Evolutionary conservation across 2,329 filamentous ascomycete genomes (phyloP), one percentile per base, ranked within the genome.

Genomic region (Curvularia spicifera): DNA sequence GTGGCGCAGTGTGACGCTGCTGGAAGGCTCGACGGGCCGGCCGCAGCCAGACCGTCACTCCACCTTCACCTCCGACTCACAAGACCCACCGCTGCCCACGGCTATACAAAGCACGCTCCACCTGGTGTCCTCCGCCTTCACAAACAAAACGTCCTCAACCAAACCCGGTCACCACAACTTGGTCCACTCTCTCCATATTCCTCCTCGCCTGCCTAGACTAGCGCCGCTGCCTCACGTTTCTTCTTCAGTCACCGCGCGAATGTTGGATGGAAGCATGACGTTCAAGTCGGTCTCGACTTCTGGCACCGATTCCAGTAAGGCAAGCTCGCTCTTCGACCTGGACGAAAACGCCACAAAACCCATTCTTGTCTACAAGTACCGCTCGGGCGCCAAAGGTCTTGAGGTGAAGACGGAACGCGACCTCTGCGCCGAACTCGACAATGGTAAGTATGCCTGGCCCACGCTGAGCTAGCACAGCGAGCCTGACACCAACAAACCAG

Each of bases 331-430:
- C 42, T 82, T 81, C 59, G 71, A 72, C 37, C 74, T 83, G 6
- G 77, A 82, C 60, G 78, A 79, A 50, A 70, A 77, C 44, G 76
- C 81, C 70, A 73, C 61, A 31, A 71, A 71, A 45, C 76, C 76
- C 18, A 81, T 82, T 44, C 69, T 83, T 24, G 76, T 82, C 40
- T 82, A 82, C 68, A 75, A 74, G 55, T 81, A 80, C 55, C 76
- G 79, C 26, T 78, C 77, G 8, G 77, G 75, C 20, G 64, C 68
- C 57, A 73, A 69, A 40, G 60, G 66, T 20, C 70, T 82, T 26
- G 73, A 79, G 60, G 73, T 78, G 5, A 76, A 74, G 50, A 78
- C 79, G 42, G 80, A 82, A 55, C 77, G 78, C 59, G 78, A 80
- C 18, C 74, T 83, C 12, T 80, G 78, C 64, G 72, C 71, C 44